These are phyloP conservation scores for Solanum hybrid DNA, from an alignment of 305 asterid species.

Conservation along the genomic window DNA sequence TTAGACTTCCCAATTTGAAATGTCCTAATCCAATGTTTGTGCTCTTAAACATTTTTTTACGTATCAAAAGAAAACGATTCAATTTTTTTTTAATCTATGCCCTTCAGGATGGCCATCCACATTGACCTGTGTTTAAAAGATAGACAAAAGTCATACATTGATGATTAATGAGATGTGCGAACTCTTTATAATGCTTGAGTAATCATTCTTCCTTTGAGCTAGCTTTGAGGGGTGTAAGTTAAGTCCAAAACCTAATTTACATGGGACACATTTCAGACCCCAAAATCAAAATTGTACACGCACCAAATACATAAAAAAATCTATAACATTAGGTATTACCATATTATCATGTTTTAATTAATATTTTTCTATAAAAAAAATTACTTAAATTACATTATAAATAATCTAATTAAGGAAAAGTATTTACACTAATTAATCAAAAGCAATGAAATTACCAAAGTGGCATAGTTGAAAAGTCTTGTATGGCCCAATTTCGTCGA, in stretches of 20 bases:
- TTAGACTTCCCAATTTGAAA: background rate
- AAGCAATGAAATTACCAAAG: background rate
- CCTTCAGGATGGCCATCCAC: accelerated
- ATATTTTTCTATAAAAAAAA: background rate
- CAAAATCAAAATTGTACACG: too few relatives aligned
- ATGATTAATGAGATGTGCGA: too few relatives aligned
- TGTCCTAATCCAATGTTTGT: background rate
- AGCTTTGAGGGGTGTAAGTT: too few relatives aligned
- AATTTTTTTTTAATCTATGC: too few relatives aligned
- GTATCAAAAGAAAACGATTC: too few relatives aligned
- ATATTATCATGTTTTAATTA: background rate
- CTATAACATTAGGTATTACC: background rate
- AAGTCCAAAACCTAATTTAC: too few relatives aligned
- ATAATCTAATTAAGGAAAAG: background rate
- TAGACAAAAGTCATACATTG: background rate
- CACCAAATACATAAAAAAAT: too few relatives aligned
- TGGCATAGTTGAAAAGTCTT: background rate
- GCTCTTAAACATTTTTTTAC: too few relatives aligned
- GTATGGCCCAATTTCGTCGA: background rate
- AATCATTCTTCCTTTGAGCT: too few relatives aligned
- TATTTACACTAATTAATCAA: background rate
- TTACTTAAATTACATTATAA: background rate
- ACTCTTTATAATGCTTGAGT: accelerated
- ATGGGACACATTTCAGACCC: too few relatives aligned
- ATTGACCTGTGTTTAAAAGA: background rate